phyloP scores from a whole-genome alignment of 2,329 filamentous ascomycete genomes.

The Fulvia fulva region DNA sequence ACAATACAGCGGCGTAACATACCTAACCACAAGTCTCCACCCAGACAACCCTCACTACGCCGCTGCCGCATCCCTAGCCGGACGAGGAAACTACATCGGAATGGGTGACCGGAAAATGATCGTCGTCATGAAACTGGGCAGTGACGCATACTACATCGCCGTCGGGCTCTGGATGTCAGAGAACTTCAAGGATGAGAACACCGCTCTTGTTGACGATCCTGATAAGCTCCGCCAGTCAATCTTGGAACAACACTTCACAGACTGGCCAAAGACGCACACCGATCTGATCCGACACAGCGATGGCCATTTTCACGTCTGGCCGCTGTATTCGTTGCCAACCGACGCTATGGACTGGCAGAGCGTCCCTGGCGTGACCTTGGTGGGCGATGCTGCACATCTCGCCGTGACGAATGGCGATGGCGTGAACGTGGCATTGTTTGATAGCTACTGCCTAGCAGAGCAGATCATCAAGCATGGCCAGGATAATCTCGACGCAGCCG shows the following conservation, averaged over 20 bases:
- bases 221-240: conserved; percentile 36
- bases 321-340: conserved; percentile 53
- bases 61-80: conserved; percentile 24
- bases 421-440: conserved; percentile 2
- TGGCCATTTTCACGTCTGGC: conserved; percentile 38
- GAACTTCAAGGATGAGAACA: conserved; percentile 13
- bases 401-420: conserved; percentile 46
- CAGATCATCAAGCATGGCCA: conserved; percentile 37
- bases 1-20: conserved; percentile 34
- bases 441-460: conserved; percentile 11
- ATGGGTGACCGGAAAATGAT: conserved; percentile 18
- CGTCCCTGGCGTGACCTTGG: conserved; percentile 48
- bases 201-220: conserved; percentile 30
- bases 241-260: conserved; percentile 38
- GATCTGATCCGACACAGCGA: conserved; percentile 42
- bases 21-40: conserved; percentile 28
- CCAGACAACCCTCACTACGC: conserved; percentile 30
- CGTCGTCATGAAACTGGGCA: conserved; percentile 18
- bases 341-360: conserved; percentile 46
- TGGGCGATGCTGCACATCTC: conserved; percentile 59
- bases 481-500: conserved; percentile 23
- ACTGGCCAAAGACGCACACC: conserved; percentile 44
- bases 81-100: conserved; percentile 29
- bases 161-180: conserved; percentile 21
- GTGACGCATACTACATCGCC: conserved; percentile 21